Conservation (phyloP, 805 yeast species). For the Yarrowia sp. region DNA sequence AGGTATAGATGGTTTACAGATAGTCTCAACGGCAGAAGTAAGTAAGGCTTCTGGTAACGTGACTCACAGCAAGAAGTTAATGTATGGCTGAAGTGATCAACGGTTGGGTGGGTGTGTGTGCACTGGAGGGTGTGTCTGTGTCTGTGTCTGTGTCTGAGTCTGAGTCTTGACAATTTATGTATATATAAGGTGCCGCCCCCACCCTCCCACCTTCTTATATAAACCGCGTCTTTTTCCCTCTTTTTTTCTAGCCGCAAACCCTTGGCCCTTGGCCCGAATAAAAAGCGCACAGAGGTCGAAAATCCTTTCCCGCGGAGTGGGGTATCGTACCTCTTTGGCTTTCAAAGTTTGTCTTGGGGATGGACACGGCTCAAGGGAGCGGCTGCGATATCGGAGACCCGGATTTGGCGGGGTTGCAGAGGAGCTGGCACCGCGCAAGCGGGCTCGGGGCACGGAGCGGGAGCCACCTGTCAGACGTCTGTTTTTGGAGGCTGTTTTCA, state of each 20-base stretch:
- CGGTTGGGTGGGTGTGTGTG: background rate
- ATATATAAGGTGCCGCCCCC: no score
- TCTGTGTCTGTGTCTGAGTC: no score
- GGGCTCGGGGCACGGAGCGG: no score
- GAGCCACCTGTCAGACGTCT: background rate
- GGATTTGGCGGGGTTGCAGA: no score
- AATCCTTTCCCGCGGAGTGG: constrained; percentile 39
- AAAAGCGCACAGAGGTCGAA: constrained; percentile 25
- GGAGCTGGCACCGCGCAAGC: background rate
- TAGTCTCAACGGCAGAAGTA: background rate
- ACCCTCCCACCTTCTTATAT: background rate
- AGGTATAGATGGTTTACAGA: background rate
- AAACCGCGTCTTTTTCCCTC: background rate
- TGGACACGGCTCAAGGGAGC: constrained; percentile 27
- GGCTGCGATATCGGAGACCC: constrained; percentile 21
- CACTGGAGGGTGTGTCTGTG: background rate
- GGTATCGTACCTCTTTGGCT: constrained; percentile 29
- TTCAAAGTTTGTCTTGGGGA: background rate
- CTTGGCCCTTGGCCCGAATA: constrained; percentile 32
- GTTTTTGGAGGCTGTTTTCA: background rate
- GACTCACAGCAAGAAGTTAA: constrained; percentile 38
- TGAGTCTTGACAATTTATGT: no score
- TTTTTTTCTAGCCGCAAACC: constrained; percentile 31
- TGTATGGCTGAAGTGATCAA: background rate
- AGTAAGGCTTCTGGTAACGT: constrained; percentile 15